Evolutionary conservation across 306 rosid genomes (phyloP), one percentile per base, ranked within the genome.

Genomic region (Cicer bijugum): DNA sequence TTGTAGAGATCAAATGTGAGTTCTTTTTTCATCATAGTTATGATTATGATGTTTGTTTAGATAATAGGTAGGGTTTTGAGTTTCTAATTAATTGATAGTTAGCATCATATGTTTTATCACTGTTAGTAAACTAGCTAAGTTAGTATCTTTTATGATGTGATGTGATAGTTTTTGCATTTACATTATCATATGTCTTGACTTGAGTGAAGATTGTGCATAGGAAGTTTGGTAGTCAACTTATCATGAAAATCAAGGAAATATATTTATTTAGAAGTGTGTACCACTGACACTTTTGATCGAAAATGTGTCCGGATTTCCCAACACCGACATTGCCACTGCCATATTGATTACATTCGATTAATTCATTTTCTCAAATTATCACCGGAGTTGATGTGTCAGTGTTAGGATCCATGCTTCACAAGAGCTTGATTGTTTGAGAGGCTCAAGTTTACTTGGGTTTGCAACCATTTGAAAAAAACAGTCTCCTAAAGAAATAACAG

Each of bases 1-100:
- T 47, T 91, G 96, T 81, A 88, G 72, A 79, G 93, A 91, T n/a
- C 93, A 91, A 75, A 91, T 91, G 97, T 91, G 82, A 91, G 96
- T 82, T 74, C 16, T 57, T 68, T 77, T 62, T 59, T 77, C 62
- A 14, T 69, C 9, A 15, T 68, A 28, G 5, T 48, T 14, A 16
- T 11, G 65, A 43, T 46, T 14, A 28, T 28, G 35, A 28, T 28
- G 35, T 28, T 50, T 45, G 17, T 58, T 48, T 14, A 33, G 66
- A 65, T 38, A n/a, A 11, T 19, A 46, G 40, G 11, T 46, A 62
- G 37, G 61, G 11, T 17, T 45, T 33, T 5, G 28, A 74, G 58
- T 57, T 69, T 53, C 53, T 80, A 44, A 4, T 58, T 8, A 23
- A 35, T 42, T 33, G n/a, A 48, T 12, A 50, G 11, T 60, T 44